A percentile compares a stretch with the other conserved stretches of the same genome.
These are phyloP conservation scores for Neurospora sp. DNA, from an alignment of 495 filamentous ascomycete species.

Conservation along the genomic window DNA sequence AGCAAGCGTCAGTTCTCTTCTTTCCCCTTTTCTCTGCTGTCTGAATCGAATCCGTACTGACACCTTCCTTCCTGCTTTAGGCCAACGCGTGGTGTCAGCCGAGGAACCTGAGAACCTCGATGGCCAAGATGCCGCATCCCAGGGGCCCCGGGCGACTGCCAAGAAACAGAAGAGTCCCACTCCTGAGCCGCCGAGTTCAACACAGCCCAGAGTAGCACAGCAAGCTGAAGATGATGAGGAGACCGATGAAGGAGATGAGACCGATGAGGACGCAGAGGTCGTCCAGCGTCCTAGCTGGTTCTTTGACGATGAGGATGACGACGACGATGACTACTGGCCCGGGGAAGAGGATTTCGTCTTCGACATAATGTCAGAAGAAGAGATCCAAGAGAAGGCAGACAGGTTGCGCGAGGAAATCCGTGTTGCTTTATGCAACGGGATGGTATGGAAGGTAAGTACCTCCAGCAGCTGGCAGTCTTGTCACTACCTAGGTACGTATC, in stretches of 20 bases:
- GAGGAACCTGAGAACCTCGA: too few relatives aligned
- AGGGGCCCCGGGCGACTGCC: background rate
- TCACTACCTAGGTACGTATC: background rate
- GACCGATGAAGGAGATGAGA: background rate
- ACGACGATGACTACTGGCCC: background rate
- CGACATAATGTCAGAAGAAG: background rate
- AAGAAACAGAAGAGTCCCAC: background rate
- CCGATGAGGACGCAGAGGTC: background rate
- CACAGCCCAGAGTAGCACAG: background rate
- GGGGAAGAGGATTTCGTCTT: background rate
- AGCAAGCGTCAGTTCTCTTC: background rate
- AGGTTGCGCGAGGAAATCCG: background rate
- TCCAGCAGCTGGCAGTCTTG: too few relatives aligned
- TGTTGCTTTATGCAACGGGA: background rate
- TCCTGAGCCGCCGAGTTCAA: background rate
- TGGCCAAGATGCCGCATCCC: background rate
- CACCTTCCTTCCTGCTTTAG: background rate
- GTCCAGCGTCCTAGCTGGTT: background rate
- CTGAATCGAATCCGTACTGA: background rate
- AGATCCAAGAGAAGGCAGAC: background rate
- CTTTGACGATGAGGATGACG: background rate
- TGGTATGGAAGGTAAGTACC: background rate
- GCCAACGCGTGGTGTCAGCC: too few relatives aligned
- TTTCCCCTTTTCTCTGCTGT: background rate
- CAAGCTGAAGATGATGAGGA: background rate